Base-by-base conservation (phyloP, 2,329 filamentous ascomycete genomes). In the Nemania diffusa region DNA sequence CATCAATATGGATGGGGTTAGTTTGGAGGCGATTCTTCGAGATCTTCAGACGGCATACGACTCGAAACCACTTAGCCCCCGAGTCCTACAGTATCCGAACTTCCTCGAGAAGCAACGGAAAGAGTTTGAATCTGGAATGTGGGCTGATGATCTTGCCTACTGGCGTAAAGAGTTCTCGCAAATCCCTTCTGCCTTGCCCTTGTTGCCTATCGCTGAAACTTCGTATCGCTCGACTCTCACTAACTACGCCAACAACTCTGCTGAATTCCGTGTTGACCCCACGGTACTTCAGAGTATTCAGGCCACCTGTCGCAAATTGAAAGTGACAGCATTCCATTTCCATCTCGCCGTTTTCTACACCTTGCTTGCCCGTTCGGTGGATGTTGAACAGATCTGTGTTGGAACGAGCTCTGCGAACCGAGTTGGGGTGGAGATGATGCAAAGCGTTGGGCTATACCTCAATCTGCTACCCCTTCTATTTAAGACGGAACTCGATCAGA, bases 401-500 rank as follows among this genome's bases (percentile, higher is more conserved):
- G 84, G 83, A 5, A 74, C 84, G 26, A 78, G 78, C 0, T 81
- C 84, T 67, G 80, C 81, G 1, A 81, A 80, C 46, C 42, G 73
- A 1, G 27, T 9, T 0, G 80, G 84, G 1, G 64, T 62, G 11
- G 66, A 76, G 1, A 61, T 78, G 1, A 64, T 73, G 7, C 61
- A 71, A 0, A 84, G 73, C 2, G 72, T 87, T 1, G 86, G 86
- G 1, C 73, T 80, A 48, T 82, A 83, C 46, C 65, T 87, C 2
- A 87, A 88, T 64, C 71, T 87, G 0, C 73, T 88, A 0, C 79
- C 85, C 1, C 53, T 87, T 0, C 76, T 78, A 0, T 81, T 86
- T 64, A 34, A 3, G 69, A 71, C 27, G 64, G 73, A 22, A 63
- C 70, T 6, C 26, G 56, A 32, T 1, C 26, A 46, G 6, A 63